Conservation (phyloP, 116 monocot genomes). For the Zostera marina region DNA sequence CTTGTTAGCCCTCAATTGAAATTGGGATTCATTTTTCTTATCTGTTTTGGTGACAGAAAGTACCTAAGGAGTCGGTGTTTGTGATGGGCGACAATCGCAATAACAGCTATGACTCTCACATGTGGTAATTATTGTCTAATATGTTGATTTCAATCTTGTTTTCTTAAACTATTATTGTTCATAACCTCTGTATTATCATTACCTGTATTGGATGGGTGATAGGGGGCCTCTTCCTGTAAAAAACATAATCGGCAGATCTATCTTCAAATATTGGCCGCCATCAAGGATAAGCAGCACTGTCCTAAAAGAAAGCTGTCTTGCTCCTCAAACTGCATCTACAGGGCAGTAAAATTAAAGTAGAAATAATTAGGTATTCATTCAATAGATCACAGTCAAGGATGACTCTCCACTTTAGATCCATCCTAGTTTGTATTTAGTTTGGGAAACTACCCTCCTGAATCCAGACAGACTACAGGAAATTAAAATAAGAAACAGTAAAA, state of each 20-base stretch:
- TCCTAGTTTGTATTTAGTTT: no score
- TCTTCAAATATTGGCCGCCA: slow-evolving; percentile 85
- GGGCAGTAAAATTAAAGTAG: neutral
- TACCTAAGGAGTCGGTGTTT: slow-evolving; percentile 73
- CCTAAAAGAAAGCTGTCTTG: slow-evolving; percentile 1
- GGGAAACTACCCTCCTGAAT: no score
- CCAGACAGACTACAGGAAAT: no score
- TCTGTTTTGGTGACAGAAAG: slow-evolving; percentile 27
- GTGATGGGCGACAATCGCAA: slow-evolving; percentile 87
- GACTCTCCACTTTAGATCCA: no score
- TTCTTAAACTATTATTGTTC: neutral
- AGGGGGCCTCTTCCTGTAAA: slow-evolving; percentile 81
- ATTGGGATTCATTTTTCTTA: neutral
- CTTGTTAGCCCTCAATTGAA: neutral
- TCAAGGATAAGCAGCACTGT: slow-evolving; percentile 67
- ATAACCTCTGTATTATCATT: no score
- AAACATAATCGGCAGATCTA: slow-evolving; percentile 75
- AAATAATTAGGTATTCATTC: no score
- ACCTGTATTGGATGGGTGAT: no score
- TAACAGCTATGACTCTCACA: slow-evolving; percentile 86
- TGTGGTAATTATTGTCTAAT: slow-evolving; percentile 30
- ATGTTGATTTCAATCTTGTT: neutral
- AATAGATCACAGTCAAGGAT: no score
- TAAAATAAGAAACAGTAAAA: no score
- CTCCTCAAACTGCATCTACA: neutral